Percentiles rank a stretch among this genome's conserved stretches.
Evolutionary conservation across 768 basidiomycete genomes (phyloP).

Genomic region (Piloderma croceum): DNA sequence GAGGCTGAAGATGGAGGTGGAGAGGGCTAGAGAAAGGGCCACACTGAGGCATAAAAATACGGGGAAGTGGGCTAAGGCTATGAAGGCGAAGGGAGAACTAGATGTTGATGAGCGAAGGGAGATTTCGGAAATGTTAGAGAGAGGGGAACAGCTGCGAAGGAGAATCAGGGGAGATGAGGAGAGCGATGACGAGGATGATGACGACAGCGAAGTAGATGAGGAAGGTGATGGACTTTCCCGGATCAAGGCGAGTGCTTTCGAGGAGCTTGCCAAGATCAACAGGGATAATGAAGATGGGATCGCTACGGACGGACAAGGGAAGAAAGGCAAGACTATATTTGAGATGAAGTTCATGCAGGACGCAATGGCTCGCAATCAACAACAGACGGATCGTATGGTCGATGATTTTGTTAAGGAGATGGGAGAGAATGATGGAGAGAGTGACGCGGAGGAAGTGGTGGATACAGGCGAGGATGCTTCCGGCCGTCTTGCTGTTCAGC

Average conservation of each 20-base stretch:
- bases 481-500: conserved; percentile 41
- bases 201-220: conserved; percentile 42
- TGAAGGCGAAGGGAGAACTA: conserved; percentile 64
- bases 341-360: conserved; percentile 99
- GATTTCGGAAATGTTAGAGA: conserved; percentile 79
- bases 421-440: conserved; percentile 32
- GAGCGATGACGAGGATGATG: conserved; percentile 46
- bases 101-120: conserved; percentile 58
- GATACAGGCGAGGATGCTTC: conserved; percentile 14
- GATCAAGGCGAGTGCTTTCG: conserved; percentile 67
- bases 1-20: conserved; percentile 64
- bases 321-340: conserved; percentile 69
- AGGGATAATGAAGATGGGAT: conserved; percentile 28
- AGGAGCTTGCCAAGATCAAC: conserved; percentile 61
- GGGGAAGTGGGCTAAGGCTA: conserved; percentile 81
- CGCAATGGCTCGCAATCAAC: conserved; percentile 65
- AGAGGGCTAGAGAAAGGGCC: conserved; percentile 83
- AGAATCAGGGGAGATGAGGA: conserved; percentile 66
- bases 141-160: conserved; percentile 71
- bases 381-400: conserved; percentile 51
- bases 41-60: conserved; percentile 85
- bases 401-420: conserved; percentile 75
- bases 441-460: conserved; percentile 21
- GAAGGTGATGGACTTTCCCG: conserved; percentile 24
- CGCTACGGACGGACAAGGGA: conserved; percentile 18